These are phyloP conservation scores for Mucor irregularis DNA, from an alignment of 371 early-diverging fungal species.

Conservation along the genomic window DNA sequence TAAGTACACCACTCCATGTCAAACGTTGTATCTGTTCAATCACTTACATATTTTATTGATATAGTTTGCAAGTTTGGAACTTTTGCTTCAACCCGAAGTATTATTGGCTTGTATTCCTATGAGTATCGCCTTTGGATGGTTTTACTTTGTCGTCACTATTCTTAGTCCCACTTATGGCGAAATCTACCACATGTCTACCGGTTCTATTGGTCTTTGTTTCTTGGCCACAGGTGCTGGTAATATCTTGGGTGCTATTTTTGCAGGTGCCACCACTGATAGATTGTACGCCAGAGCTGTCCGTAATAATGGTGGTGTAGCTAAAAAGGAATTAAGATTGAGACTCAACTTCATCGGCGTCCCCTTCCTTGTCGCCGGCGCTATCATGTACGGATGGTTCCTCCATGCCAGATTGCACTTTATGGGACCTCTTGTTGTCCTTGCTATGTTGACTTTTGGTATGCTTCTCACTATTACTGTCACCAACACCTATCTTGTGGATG, in stretches of 20 bases:
- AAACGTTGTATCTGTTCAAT: neutral
- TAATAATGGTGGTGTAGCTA: slow-evolving; percentile 15
- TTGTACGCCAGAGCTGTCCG: slow-evolving; percentile 16
- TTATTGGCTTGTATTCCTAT: slow-evolving; percentile 24
- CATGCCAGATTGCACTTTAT: slow-evolving; percentile 26
- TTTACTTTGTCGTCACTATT: slow-evolving; percentile 48
- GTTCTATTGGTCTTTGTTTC: slow-evolving; percentile 48
- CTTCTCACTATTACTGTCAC: slow-evolving; percentile 37
- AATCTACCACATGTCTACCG: slow-evolving; percentile 44
- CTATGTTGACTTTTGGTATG: slow-evolving; percentile 14
- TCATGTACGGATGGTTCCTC: slow-evolving; percentile 44
- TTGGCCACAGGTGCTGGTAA: slow-evolving; percentile 54
- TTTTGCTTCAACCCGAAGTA: slow-evolving; percentile 25
- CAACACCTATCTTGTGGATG: slow-evolving; percentile 36
- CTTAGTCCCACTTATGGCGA: slow-evolving; percentile 38
- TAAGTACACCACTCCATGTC: slow-evolving; percentile 24
- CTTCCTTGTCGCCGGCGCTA: slow-evolving; percentile 21
- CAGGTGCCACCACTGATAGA: slow-evolving; percentile 36
- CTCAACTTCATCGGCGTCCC: slow-evolving; percentile 28
- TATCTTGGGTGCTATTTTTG: slow-evolving; percentile 37
- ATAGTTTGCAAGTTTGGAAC: slow-evolving; percentile 29
- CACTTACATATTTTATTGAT: neutral
- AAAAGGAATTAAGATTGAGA: slow-evolving; percentile 23
- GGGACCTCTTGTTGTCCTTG: slow-evolving; percentile 25
- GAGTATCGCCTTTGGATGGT: slow-evolving; percentile 49